Evolutionary conservation across 2,329 filamentous ascomycete species (phyloP), one percentile per base, ranked within the genome.

Genomic region (Pseudogymnoascus sp.): DNA sequence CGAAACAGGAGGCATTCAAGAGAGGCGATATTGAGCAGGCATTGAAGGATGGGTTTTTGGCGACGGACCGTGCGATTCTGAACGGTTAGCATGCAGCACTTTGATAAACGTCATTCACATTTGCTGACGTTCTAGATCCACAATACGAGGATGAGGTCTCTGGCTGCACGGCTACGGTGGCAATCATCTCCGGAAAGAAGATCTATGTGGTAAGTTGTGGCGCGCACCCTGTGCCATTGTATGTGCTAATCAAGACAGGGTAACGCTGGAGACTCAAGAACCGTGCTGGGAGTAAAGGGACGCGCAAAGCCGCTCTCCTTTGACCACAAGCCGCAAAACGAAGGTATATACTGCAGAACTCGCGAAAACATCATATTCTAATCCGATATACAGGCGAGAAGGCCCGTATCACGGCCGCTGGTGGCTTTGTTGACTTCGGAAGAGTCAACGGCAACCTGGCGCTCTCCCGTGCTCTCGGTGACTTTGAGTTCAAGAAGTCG

Each of bases 401-500:
- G 78, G 93, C 93, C 68, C 87, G 95, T 72, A 99, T 99, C 72
- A 93, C 88, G 72, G 93, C 93, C 64, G 95, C 95, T 50, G 95
- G 95, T 75, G 95, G 95, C 60, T 97, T 97, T 71, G 95, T 99
- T 73, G 95, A 99, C 77, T 99, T 97, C 75, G 95, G 95, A 67
- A 90, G 95, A 74, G 95, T 99, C 71, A 99, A 99, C 76, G 95
- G 95, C 75, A 99, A 99, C 77, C 86, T 99, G 53, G 95, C 95
- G 56, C 82, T 99, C 66, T 99, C 95, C 66, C 90, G 95, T 76
- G 95, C 95, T 71, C 97, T 99, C 76, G 95, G 95, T 70, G 95
- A 99, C 77, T 99, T 99, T 74, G 95, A 99, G 76, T 99, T 99
- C 84, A 99, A 99, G 84, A 97, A 97, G 84, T 96, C 92, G 76